Evolutionary conservation across 2,329 filamentous ascomycete species (phyloP).

Genomic region (Hymenotorrendiella dingleyae): DNA sequence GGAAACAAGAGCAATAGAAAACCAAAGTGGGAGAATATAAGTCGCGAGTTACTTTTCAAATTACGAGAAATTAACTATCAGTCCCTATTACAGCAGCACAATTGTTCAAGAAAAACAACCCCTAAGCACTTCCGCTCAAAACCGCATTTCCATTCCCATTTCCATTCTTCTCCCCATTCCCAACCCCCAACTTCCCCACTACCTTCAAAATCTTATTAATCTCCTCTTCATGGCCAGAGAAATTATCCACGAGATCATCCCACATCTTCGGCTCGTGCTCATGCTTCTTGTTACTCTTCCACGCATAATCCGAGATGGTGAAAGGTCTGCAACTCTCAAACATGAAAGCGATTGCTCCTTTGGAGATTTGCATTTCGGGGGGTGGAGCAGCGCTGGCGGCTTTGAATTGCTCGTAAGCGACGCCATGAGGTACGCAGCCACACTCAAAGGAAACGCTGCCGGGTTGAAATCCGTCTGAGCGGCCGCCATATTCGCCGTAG

Average conservation of each 20-base stretch:
- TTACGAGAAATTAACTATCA: too few species aligned
- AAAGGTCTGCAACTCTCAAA: slow-evolving; percentile 48
- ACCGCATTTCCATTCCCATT: slow-evolving; percentile 13
- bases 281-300: slow-evolving; percentile 33
- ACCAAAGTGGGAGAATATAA: too few species aligned
- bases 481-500: slow-evolving; percentile 47
- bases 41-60: too few species aligned
- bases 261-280: slow-evolving; percentile 47
- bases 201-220: slow-evolving; percentile 37
- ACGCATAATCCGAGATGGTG: slow-evolving; percentile 51
- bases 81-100: too few species aligned
- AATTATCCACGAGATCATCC: slow-evolving; percentile 48
- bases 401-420: slow-evolving; percentile 39
- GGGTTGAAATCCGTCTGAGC: slow-evolving; percentile 57
- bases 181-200: slow-evolving; percentile 10
- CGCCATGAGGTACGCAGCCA: slow-evolving; percentile 44
- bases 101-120: too few species aligned
- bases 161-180: slow-evolving; percentile 13
- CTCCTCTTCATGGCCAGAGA: slow-evolving; percentile 40
- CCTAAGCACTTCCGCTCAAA: slow-evolving; percentile 9
- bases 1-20: too few species aligned
- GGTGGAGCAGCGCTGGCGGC: slow-evolving; percentile 41
- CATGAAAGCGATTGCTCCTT: slow-evolving; percentile 45
- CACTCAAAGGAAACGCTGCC: slow-evolving; percentile 39
- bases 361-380: slow-evolving; percentile 40